Evolutionary conservation across 2,329 filamentous ascomycete genomes (phyloP).

Genomic region (Aspergillus pseudonomiae): DNA sequence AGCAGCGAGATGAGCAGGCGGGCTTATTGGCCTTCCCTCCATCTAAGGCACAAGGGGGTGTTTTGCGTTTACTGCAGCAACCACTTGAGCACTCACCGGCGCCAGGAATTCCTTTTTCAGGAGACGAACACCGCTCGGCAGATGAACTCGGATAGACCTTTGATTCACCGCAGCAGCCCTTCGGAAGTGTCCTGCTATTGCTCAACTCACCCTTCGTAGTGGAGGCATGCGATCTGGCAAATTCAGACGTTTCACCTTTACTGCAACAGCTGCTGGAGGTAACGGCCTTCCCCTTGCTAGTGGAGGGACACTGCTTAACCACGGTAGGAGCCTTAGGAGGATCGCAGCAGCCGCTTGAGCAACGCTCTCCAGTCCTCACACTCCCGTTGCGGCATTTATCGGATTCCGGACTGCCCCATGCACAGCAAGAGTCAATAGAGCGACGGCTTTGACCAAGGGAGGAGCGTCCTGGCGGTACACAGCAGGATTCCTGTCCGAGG

Average conservation of each 20-base stretch:
- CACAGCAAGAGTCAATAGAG: constrained; percentile 14
- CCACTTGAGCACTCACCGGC: neutral
- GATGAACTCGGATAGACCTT: neutral
- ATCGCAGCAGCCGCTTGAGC: neutral
- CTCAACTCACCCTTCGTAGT: neutral
- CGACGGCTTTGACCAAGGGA: constrained; percentile 4
- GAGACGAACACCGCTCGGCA: neutral
- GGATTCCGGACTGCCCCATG: constrained; percentile 5
- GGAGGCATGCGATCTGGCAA: neutral
- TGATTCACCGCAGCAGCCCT: neutral
- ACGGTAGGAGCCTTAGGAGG: neutral
- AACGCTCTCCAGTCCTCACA: neutral
- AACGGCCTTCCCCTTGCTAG: neutral
- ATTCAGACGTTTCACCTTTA: neutral
- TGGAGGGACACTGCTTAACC: neutral
- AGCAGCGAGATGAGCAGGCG: neutral
- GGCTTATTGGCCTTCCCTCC: neutral
- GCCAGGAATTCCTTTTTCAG: neutral
- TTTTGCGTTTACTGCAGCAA: neutral
- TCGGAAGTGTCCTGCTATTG: too few relatives aligned
- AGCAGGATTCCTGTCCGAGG: constrained; percentile 57
- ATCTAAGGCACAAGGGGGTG: neutral
- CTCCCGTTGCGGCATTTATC: neutral
- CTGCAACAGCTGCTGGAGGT: neutral
- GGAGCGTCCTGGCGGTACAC: constrained; percentile 30